These are phyloP conservation scores for Zalerion maritima DNA, from an alignment of 495 filamentous ascomycete species.

Conservation along the genomic window DNA sequence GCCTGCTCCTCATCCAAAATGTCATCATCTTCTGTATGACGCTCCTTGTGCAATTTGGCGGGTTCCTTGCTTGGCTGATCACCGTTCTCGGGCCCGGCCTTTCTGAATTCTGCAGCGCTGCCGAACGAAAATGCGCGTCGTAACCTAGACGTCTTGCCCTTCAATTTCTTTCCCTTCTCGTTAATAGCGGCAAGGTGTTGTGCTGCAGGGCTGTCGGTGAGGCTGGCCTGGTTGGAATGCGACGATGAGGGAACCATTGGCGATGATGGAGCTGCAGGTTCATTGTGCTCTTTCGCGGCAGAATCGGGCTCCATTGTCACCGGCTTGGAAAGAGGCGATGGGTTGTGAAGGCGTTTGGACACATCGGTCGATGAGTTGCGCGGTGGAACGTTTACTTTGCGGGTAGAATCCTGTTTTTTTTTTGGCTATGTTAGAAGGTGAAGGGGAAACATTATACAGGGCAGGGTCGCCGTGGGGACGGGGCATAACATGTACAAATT, in stretches of 20 bases:
- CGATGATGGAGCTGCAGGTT: constrained; percentile 16
- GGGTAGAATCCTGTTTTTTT: constrained; percentile 35
- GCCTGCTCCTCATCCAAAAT: constrained; percentile 55
- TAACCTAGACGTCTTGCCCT: constrained; percentile 78
- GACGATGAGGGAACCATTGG: constrained; percentile 10
- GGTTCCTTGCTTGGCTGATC: constrained; percentile 37
- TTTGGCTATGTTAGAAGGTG: constrained; percentile 3
- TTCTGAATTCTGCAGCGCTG: constrained; percentile 81
- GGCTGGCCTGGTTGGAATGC: constrained; percentile 19
- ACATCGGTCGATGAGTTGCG: constrained; percentile 56
- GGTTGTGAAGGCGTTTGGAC: constrained; percentile 52
- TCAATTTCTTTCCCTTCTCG: constrained; percentile 50
- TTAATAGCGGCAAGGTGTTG: constrained; percentile 68
- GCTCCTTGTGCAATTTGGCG: constrained; percentile 55
- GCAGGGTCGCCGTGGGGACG: not conserved
- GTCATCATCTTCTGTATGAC: constrained; percentile 56
- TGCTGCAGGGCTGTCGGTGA: constrained; percentile 50
- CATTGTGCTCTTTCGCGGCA: constrained; percentile 16
- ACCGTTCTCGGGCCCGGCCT: constrained; percentile 45
- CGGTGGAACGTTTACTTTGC: constrained; percentile 48
- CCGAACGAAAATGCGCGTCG: constrained; percentile 94
- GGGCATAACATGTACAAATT: constrained; percentile 11
- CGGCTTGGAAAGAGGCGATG: constrained; percentile 83
- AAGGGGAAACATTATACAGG: not conserved
- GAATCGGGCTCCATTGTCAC: constrained; percentile 41